A percentile compares a stretch with the other conserved stretches of the same genome.
These are phyloP conservation scores for Fusarium metavorans DNA, from an alignment of 2,329 filamentous ascomycete species.

Conservation along the genomic window DNA sequence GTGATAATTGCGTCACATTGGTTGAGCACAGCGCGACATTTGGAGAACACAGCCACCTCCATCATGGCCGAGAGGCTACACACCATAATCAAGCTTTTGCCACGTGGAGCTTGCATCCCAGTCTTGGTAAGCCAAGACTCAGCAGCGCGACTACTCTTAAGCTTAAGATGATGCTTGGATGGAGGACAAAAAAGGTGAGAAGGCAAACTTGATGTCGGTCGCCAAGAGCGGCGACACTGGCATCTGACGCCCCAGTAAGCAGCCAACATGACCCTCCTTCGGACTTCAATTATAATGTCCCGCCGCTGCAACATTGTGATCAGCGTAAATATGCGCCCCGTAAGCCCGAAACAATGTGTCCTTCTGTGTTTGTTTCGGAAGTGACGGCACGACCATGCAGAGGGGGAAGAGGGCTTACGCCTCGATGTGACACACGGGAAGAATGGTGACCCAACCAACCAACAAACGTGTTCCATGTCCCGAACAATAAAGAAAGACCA, in stretches of 20 bases:
- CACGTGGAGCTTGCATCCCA: slow-evolving; percentile 21
- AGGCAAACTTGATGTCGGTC: slow-evolving; percentile 1
- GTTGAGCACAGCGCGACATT: neutral
- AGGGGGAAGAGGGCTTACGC: slow-evolving; percentile 12
- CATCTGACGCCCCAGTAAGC: neutral
- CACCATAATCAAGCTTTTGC: slow-evolving; percentile 12
- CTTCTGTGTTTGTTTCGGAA: slow-evolving; percentile 1
- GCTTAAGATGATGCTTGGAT: slow-evolving; percentile 33
- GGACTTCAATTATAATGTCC: neutral
- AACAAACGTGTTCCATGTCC: neutral
- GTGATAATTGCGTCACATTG: neutral
- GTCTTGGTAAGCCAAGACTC: slow-evolving; percentile 22
- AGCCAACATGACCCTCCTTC: neutral
- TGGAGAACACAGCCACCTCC: neutral
- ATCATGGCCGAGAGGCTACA: neutral
- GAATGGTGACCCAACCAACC: neutral
- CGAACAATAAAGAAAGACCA: neutral
- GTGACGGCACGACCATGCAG: slow-evolving; percentile 14
- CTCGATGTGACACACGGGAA: slow-evolving; percentile 9
- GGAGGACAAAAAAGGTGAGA: neutral
- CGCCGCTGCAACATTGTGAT: neutral
- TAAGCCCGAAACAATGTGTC: neutral
- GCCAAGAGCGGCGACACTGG: neutral
- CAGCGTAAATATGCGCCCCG: neutral
- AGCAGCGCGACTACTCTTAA: slow-evolving; percentile 16